These are phyloP conservation scores for Talaromyces sp. DNA, from an alignment of 2,329 filamentous ascomycete genomes.

Conservation along the genomic window DNA sequence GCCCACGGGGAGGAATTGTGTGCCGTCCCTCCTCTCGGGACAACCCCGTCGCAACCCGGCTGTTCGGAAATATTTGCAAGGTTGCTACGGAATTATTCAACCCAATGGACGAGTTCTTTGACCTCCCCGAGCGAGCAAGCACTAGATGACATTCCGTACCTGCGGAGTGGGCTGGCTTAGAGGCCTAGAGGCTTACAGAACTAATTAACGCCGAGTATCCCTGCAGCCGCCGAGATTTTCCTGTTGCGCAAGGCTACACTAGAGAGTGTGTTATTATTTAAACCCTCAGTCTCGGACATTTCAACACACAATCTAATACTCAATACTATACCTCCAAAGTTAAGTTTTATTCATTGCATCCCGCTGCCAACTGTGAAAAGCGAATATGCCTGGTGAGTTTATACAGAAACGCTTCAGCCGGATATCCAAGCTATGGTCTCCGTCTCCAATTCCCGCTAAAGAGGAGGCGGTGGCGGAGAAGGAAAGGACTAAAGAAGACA, in stretches of 20 bases:
- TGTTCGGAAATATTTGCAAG: not conserved
- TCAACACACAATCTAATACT: not conserved
- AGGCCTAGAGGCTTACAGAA: not conserved
- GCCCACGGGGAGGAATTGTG: not conserved
- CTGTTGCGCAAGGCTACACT: not conserved
- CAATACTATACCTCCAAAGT: not conserved
- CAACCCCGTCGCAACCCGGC: not conserved
- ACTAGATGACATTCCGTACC: not conserved
- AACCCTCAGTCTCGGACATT: not conserved
- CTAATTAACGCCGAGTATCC: not conserved
- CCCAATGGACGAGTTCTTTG: not conserved
- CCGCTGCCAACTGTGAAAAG: not conserved
- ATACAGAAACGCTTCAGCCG: not conserved
- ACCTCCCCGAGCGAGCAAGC: not conserved
- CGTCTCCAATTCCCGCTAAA: not conserved
- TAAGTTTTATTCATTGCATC: not conserved
- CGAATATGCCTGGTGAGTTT: not conserved
- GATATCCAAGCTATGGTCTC: not conserved
- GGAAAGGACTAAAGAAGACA: not conserved
- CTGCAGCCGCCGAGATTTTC: not conserved
- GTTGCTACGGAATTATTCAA: too few species aligned
- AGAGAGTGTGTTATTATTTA: not conserved
- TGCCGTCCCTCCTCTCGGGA: not conserved
- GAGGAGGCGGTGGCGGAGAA: not conserved
- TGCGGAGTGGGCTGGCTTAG: not conserved